Percentiles rank a stretch among this genome's conserved stretches.
These are phyloP conservation scores for Thecaphora frezii DNA, from an alignment of 1,284 basidiomycete species.

Conservation along the genomic window DNA sequence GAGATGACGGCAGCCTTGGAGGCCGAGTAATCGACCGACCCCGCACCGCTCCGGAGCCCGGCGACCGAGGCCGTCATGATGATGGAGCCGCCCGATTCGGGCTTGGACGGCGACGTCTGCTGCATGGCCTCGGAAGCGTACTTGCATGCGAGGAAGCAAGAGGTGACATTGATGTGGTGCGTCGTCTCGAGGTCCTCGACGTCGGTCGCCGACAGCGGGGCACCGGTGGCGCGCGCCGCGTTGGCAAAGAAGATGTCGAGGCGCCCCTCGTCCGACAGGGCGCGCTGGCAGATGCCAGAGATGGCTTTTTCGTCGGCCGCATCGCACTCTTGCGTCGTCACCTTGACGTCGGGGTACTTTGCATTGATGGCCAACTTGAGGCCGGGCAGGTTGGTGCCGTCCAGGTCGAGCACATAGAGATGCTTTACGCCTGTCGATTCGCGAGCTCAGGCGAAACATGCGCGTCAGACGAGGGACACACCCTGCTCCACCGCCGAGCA, in stretches of 20 bases:
- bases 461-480: no score
- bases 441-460: slow-evolving; percentile 3
- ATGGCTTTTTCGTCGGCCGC: slow-evolving; percentile 79
- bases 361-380: slow-evolving; percentile 71
- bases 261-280: slow-evolving; percentile 75
- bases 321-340: slow-evolving; percentile 67
- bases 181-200: slow-evolving; percentile 72
- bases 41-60: slow-evolving; percentile 81
- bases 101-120: slow-evolving; percentile 66
- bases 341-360: slow-evolving; percentile 75
- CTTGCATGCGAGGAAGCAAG: slow-evolving; percentile 90
- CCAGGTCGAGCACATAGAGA: slow-evolving; percentile 81
- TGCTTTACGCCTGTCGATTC: slow-evolving; percentile 70
- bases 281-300: slow-evolving; percentile 70
- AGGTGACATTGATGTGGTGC: slow-evolving; percentile 78
- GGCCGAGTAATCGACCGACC: slow-evolving; percentile 74
- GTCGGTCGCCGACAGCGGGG: slow-evolving; percentile 66
- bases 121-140: slow-evolving; percentile 80
- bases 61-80: slow-evolving; percentile 91
- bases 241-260: slow-evolving; percentile 94
- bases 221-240: slow-evolving; percentile 62
- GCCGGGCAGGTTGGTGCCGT: slow-evolving; percentile 70
- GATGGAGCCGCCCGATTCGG: slow-evolving; percentile 75
- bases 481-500: no score
- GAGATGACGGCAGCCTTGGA: slow-evolving; percentile 65